phyloP scores from a whole-genome alignment of 2,329 filamentous ascomycete genomes.

The Verticillium albo-atrum region DNA sequence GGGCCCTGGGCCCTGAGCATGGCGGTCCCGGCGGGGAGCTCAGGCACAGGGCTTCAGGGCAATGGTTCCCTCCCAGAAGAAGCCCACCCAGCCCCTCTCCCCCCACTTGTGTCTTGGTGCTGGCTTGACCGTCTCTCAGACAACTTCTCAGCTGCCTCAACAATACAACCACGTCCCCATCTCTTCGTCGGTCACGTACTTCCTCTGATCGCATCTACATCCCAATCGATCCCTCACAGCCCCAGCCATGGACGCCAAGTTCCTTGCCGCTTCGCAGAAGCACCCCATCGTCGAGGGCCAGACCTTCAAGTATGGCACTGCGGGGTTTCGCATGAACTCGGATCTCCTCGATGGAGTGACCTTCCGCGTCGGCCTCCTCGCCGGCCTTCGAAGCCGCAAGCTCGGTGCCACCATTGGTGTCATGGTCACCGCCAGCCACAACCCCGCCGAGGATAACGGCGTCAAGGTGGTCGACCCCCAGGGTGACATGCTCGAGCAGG shows the following conservation, averaged over 20 bases:
- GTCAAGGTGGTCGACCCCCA: conserved; percentile 96
- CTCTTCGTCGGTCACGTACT: not conserved
- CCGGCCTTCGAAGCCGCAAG: conserved; percentile 84
- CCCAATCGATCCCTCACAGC: not conserved
- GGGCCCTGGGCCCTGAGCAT: no score
- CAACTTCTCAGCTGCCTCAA: not conserved
- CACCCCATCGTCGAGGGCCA: conserved; percentile 54
- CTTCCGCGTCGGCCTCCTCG: conserved; percentile 86
- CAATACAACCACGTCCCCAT: not conserved
- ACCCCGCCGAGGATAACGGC: conserved; percentile 84
- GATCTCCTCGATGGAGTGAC: conserved; percentile 87
- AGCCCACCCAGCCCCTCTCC: not conserved
- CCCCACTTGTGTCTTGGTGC: not conserved
- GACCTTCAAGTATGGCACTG: conserved; percentile 61
- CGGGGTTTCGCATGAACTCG: conserved; percentile 65
- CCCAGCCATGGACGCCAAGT: conserved; percentile 46
- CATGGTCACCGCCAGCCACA: conserved; percentile 94
- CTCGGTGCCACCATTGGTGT: conserved; percentile 90
- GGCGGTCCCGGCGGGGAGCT: not conserved
- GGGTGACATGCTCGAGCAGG: conserved; percentile 95
- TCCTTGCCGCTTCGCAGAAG: conserved; percentile 58
- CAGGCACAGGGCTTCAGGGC: not conserved
- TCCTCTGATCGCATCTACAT: not conserved
- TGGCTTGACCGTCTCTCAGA: not conserved
- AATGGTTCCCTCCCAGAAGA: no score